phyloP scores from a whole-genome alignment of 2,329 filamentous ascomycete genomes.

The Colletotrichum tofieldiae region DNA sequence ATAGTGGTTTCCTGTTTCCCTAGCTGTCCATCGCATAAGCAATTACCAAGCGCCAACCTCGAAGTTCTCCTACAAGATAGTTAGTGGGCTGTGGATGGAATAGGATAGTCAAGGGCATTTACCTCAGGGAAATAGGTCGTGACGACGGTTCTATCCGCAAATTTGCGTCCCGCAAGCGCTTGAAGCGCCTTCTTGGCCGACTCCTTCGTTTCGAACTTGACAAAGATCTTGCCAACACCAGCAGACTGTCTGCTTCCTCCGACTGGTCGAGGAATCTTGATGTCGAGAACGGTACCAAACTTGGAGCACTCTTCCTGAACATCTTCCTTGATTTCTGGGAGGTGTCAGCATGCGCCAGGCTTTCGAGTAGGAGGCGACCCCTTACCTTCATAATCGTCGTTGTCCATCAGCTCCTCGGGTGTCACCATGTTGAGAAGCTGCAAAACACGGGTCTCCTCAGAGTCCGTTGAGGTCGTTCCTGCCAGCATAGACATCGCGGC shows the following conservation, averaged over 20 bases:
- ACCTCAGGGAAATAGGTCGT: slow-evolving; percentile 97
- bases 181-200: slow-evolving; percentile 87
- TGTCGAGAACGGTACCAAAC: slow-evolving; percentile 86
- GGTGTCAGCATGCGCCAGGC: slow-evolving; percentile 3
- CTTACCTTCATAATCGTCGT: slow-evolving; percentile 94
- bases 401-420: slow-evolving; percentile 92
- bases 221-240: slow-evolving; percentile 97
- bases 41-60: slow-evolving; percentile 89
- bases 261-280: slow-evolving; percentile 92
- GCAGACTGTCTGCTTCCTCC: slow-evolving; percentile 87
- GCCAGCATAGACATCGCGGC: slow-evolving; percentile 99
- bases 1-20: slow-evolving; percentile 1
- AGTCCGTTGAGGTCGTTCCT: slow-evolving; percentile 84
- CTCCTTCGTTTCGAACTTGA: slow-evolving; percentile 89
- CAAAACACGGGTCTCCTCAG: slow-evolving; percentile 86
- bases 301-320: slow-evolving; percentile 94
- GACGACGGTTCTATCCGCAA: slow-evolving; percentile 95
- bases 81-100: slow-evolving; percentile 49
- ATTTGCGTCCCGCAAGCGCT: slow-evolving; percentile 94
- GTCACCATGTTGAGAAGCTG: slow-evolving; percentile 99
- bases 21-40: slow-evolving; percentile 10
- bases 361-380: neutral
- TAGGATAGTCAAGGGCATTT: slow-evolving; percentile 48
- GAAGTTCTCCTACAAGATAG: slow-evolving; percentile 85
- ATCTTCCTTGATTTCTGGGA: slow-evolving; percentile 93